A percentile compares a stretch with the other conserved stretches of the same genome.
Evolutionary conservation across 352 stramenopile genomes (phyloP).

Genomic region (Phytophthora parvispora): DNA sequence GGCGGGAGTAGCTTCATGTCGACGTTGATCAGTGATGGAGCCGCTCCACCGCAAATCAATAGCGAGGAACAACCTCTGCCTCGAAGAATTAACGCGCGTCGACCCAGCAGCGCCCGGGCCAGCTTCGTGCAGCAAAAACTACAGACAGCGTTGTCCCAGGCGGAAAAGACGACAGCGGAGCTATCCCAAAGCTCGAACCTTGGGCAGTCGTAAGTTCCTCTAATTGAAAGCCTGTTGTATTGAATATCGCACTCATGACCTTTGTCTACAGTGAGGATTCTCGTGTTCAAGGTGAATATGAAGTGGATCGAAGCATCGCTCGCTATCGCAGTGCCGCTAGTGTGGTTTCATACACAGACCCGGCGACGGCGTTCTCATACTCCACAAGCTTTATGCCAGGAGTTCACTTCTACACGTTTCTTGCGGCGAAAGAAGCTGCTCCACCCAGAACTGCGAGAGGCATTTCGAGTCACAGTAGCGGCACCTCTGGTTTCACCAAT

Average conservation of each 20-base stretch:
- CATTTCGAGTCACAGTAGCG: not conserved
- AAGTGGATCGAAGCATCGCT: slow-evolving; percentile 32
- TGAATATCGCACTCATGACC: not conserved
- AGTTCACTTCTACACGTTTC: slow-evolving; percentile 83
- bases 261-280: slow-evolving; percentile 21
- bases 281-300: not conserved
- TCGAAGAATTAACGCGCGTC: slow-evolving; percentile 1
- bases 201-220: slow-evolving; percentile 23
- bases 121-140: slow-evolving; percentile 79
- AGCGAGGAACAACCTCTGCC: slow-evolving; percentile 14
- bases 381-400: slow-evolving; percentile 78
- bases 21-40: slow-evolving; percentile 35
- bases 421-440: slow-evolving; percentile 63
- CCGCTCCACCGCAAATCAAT: slow-evolving; percentile 5
- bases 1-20: slow-evolving; percentile 35
- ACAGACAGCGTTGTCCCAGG: slow-evolving; percentile 61
- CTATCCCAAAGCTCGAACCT: slow-evolving; percentile 33
- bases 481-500: not conserved
- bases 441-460: slow-evolving; percentile 1
- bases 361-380: slow-evolving; percentile 60
- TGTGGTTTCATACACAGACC: slow-evolving; percentile 73
- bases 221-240: not conserved
- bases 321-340: slow-evolving; percentile 67
- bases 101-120: slow-evolving; percentile 20
- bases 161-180: slow-evolving; percentile 50